A percentile compares a stretch with the other conserved stretches of the same genome.
These are phyloP conservation scores for Linnemannia zychae DNA, from an alignment of 192 early-diverging fungal genomes.

Conservation along the genomic window DNA sequence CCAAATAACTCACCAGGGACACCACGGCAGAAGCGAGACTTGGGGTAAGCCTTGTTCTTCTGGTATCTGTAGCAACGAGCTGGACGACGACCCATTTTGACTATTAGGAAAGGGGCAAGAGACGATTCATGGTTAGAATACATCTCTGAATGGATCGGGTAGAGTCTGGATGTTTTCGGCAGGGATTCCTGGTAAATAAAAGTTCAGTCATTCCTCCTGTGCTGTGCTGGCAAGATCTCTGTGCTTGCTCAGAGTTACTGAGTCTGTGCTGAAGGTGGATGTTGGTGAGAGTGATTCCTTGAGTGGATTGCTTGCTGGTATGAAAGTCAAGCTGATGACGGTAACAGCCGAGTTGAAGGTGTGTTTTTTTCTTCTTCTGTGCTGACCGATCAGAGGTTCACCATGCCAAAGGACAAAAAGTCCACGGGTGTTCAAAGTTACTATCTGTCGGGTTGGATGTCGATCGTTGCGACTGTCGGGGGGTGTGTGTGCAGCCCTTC, in stretches of 20 bases:
- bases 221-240: too few species aligned
- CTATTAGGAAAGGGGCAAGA: conserved; percentile 1
- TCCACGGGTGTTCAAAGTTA: not conserved
- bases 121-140: not conserved
- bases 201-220: not conserved
- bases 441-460: not conserved
- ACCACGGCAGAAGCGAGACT: conserved; percentile 98
- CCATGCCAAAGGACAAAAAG: not conserved
- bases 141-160: not conserved
- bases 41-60: conserved; percentile 99
- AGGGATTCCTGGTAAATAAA: not conserved
- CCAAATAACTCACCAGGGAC: conserved; percentile 77
- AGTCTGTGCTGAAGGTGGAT: too few species aligned
- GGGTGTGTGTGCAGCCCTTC: not conserved
- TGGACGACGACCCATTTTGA: conserved; percentile 97
- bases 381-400: not conserved
- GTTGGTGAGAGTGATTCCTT: too few species aligned
- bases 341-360: not conserved
- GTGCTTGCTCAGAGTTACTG: too few species aligned
- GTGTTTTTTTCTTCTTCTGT: not conserved
- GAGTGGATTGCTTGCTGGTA: not conserved
- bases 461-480: not conserved
- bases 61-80: conserved; percentile 99
- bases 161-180: not conserved
- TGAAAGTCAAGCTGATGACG: not conserved